These are phyloP conservation scores for Mediolabrus comicus DNA, from an alignment of 108 stramenopile genomes.

Conservation along the genomic window DNA sequence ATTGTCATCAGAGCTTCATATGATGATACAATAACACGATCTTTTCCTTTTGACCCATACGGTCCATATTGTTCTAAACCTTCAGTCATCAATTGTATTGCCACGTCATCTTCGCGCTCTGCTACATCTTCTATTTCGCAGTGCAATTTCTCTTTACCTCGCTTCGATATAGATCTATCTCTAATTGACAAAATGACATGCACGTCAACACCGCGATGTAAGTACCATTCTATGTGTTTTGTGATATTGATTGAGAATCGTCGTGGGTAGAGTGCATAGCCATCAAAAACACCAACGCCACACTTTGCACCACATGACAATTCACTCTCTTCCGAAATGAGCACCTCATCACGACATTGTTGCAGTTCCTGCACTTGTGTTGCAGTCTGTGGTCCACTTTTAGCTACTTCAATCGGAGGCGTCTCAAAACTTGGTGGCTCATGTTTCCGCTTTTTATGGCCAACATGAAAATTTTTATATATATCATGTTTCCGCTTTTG, in stretches of 20 bases:
- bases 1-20: slow-evolving; percentile 42
- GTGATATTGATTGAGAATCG: slow-evolving; percentile 53
- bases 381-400: neutral
- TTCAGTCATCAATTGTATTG: slow-evolving; percentile 23
- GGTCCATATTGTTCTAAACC: slow-evolving; percentile 18
- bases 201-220: slow-evolving; percentile 31
- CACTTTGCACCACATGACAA: slow-evolving; percentile 38
- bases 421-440: no score
- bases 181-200: slow-evolving; percentile 15
- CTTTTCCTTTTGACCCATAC: slow-evolving; percentile 1
- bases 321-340: slow-evolving; percentile 9
- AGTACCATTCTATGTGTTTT: slow-evolving; percentile 38
- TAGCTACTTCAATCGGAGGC: neutral
- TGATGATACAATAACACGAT: slow-evolving; percentile 20
- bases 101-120: slow-evolving; percentile 17
- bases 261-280: slow-evolving; percentile 29
- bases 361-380: neutral
- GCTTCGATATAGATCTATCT: slow-evolving; percentile 25
- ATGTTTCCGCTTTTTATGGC: neutral
- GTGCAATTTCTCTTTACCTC: slow-evolving; percentile 16
- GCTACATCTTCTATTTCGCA: neutral
- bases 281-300: slow-evolving; percentile 9
- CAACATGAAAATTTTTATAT: no score
- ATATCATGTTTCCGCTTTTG: no score
- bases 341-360: slow-evolving; percentile 11